Conservation (phyloP, 2,329 filamentous ascomycete genomes). For the Pseudodiploospora longispora region DNA sequence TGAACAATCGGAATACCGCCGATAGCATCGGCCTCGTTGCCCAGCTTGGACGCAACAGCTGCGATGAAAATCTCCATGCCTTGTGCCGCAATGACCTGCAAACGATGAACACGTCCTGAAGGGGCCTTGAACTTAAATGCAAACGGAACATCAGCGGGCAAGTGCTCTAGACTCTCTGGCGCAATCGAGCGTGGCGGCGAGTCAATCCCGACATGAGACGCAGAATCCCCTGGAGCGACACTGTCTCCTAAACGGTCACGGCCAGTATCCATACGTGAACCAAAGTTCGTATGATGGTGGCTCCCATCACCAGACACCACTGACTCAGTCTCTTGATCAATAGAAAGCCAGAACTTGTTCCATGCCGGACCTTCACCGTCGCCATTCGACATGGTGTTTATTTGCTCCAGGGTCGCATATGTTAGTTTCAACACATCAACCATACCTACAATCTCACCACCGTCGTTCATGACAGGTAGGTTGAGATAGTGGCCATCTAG, state of each 20-base stretch:
- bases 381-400: slow-evolving; percentile 84
- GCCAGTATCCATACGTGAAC: slow-evolving; percentile 61
- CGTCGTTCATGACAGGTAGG: slow-evolving; percentile 94
- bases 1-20: slow-evolving; percentile 73
- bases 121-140: slow-evolving; percentile 99
- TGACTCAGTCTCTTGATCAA: slow-evolving; percentile 91
- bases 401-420: slow-evolving; percentile 94
- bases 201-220: slow-evolving; percentile 80
- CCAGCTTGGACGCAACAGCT: slow-evolving; percentile 76
- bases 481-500: slow-evolving; percentile 96
- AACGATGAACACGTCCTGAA: slow-evolving; percentile 83
- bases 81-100: slow-evolving; percentile 74
- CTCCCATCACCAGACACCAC: slow-evolving; percentile 89
- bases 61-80: slow-evolving; percentile 73
- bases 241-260: slow-evolving; percentile 71
- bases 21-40: slow-evolving; percentile 71
- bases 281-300: slow-evolving; percentile 56
- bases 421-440: slow-evolving; percentile 97
- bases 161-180: slow-evolving; percentile 42
- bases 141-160: slow-evolving; percentile 69
- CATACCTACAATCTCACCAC: slow-evolving; percentile 97
- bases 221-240: slow-evolving; percentile 86
- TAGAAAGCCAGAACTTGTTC: slow-evolving; percentile 99
- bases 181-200: slow-evolving; percentile 63
- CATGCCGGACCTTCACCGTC: slow-evolving; percentile 94